Base-by-base conservation (phyloP, 2,329 filamentous ascomycete genomes). In the Stagonosporopsis rhizophila region DNA sequence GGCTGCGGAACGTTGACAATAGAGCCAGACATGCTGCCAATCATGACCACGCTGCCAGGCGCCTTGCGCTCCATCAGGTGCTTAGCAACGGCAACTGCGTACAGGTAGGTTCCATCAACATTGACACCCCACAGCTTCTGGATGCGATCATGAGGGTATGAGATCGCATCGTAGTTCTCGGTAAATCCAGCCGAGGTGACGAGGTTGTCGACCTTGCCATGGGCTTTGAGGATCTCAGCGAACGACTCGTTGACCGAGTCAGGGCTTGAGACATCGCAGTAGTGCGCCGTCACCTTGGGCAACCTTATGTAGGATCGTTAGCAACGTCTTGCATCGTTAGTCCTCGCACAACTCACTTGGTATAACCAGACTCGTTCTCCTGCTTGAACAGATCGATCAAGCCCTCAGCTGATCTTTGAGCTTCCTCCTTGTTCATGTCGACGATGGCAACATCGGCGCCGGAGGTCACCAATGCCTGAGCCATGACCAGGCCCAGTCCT, bases 161-260 rank as follows among this genome's bases (percentile, higher is more conserved):
- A 87, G 69, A 93, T 89, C 42, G 94, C 94, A 69, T 96, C 89
- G 72, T 92, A 96, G 81, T 97, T 97, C 81, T 97, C 94, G 14
- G 91, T 95, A 80, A 98, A 96, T 41, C 94, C 94, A 45, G 94
- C 94, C n/a, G 92, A 96, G 23, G 94, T 97, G 68, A 98, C 93
- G 23, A 98, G 85, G 77, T 91, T 89, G 79, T 96, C 92, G 67
- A 97, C 92, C 76, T 90, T 89, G 77, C 89, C 88, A 74, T 96
- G 93, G 56, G 84, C 78, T 44, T 80, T 75, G 46, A 94, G 74
- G 64, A 94, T 84, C 58, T 92, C 89, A 34, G 82, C 80, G 64
- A 97, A 83, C 66, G 89, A 89, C 28, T 81, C 77, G 55, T 90
- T 87, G 60, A 97, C 93, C 6, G 91, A 94, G 44, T 87, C 85